These are phyloP conservation scores for Aspergillus sp. DNA, from an alignment of 2,329 filamentous ascomycete genomes.

Conservation along the genomic window DNA sequence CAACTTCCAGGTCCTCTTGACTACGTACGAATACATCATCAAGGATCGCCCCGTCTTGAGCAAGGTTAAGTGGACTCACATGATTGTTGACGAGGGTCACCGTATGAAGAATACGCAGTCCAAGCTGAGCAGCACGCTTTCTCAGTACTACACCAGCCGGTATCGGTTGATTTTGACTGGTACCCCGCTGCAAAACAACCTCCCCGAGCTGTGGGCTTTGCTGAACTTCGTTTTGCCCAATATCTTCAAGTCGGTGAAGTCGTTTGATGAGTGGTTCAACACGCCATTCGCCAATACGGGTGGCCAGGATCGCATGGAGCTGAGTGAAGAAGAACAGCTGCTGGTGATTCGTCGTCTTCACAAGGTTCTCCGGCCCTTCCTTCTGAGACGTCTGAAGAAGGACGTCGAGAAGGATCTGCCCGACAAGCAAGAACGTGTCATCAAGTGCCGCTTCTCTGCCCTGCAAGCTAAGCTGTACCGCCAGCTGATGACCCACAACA, in stretches of 20 bases:
- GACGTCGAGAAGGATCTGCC: conserved; percentile 98
- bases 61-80: conserved; percentile 99
- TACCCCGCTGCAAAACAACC: conserved; percentile 95
- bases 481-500: conserved; percentile 95
- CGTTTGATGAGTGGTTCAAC: conserved; percentile 99
- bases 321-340: conserved; percentile 99
- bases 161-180: conserved; percentile 96
- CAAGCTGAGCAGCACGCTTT: conserved; percentile 91
- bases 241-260: conserved; percentile 98
- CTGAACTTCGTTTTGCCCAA: conserved; percentile 97
- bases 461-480: conserved; percentile 93
- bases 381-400: conserved; percentile 97
- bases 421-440: conserved; percentile 98
- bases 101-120: conserved; percentile 99
- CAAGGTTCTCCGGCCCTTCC: conserved; percentile 94
- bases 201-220: conserved; percentile 94
- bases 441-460: conserved; percentile 98
- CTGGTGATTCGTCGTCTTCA: conserved; percentile 97
- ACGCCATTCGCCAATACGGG: conserved; percentile 98
- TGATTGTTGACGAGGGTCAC: conserved; percentile 99
- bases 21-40: conserved; percentile 99
- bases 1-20: conserved; percentile 92
- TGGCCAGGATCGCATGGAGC: conserved; percentile 96
- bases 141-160: conserved; percentile 89
- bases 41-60: conserved; percentile 92